Evolutionary conservation across 805 yeast genomes (phyloP).

Genomic region (Cyberlindnera maritima): DNA sequence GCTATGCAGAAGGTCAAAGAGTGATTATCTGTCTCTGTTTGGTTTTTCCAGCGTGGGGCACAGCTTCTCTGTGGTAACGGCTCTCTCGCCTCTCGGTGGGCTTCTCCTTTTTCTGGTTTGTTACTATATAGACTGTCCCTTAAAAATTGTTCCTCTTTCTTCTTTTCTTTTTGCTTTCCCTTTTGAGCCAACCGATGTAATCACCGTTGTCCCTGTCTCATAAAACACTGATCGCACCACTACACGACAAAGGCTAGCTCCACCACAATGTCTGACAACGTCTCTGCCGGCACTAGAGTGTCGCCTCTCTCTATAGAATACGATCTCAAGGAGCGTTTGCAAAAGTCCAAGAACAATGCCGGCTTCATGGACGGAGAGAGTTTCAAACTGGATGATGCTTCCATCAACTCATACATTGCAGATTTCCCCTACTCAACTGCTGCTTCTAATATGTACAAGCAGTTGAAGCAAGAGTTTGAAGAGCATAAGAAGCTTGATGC

Average conservation of each 20-base stretch:
- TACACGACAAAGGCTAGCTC: no score
- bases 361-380: background rate
- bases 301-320: background rate
- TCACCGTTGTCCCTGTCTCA: no score
- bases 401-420: background rate
- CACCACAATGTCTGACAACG: no score
- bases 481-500: constrained; percentile 1
- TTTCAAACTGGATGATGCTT: background rate
- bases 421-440: background rate
- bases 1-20: constrained; percentile 1
- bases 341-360: background rate
- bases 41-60: no score
- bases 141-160: no score
- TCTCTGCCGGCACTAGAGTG: background rate
- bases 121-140: no score
- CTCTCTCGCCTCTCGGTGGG: no score
- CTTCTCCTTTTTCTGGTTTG: no score
- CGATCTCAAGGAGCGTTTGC: background rate
- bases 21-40: background rate
- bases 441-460: background rate
- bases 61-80: no score
- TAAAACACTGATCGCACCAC: no score
- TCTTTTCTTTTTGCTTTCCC: no score
- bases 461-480: constrained; percentile 9
- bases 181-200: no score